Percentiles rank a stretch among this genome's conserved stretches.
These are phyloP conservation scores for Pseudocercospora vitis DNA, from an alignment of 2,329 filamentous ascomycete genomes.

Conservation along the genomic window DNA sequence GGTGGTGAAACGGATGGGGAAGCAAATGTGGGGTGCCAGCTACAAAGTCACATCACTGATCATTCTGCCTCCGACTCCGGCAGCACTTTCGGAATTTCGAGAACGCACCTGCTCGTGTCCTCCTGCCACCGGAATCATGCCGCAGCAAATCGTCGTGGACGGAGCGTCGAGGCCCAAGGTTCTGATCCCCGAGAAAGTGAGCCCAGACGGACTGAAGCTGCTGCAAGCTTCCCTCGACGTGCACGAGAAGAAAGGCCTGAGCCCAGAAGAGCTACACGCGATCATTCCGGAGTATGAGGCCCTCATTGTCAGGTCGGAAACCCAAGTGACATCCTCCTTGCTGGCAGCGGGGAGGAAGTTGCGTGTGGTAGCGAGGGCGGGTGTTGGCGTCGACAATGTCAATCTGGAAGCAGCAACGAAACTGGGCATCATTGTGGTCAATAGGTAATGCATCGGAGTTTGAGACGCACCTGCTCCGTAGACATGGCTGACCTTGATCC, in stretches of 20 bases:
- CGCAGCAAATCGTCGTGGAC: constrained; percentile 15
- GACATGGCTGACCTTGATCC: not conserved
- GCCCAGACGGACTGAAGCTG: constrained; percentile 71
- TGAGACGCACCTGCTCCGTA: not conserved
- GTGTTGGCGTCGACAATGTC: constrained; percentile 82
- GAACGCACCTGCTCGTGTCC: not conserved
- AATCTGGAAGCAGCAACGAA: constrained; percentile 70
- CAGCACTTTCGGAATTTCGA: constrained; percentile 4
- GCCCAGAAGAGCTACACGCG: constrained; percentile 61
- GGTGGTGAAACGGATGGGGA: not conserved
- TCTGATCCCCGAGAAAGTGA: constrained; percentile 77
- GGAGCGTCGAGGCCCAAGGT: constrained; percentile 49
- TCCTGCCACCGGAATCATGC: constrained; percentile 1
- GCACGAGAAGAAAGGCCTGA: constrained; percentile 64
- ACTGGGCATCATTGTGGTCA: constrained; percentile 75
- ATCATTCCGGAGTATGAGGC: constrained; percentile 72
- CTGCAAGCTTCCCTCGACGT: constrained; percentile 68
- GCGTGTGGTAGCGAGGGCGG: constrained; percentile 76
- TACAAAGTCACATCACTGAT: too few relatives aligned
- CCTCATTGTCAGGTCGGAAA: constrained; percentile 77
- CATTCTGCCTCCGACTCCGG: constrained; percentile 7
- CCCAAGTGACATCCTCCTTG: constrained; percentile 70
- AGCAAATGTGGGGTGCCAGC: constrained; percentile 5
- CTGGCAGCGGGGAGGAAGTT: constrained; percentile 66
- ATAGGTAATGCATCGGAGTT: constrained; percentile 53